Evolutionary conservation across 2,329 filamentous ascomycete genomes (phyloP).

Genomic region (Xylariaceae sp.): DNA sequence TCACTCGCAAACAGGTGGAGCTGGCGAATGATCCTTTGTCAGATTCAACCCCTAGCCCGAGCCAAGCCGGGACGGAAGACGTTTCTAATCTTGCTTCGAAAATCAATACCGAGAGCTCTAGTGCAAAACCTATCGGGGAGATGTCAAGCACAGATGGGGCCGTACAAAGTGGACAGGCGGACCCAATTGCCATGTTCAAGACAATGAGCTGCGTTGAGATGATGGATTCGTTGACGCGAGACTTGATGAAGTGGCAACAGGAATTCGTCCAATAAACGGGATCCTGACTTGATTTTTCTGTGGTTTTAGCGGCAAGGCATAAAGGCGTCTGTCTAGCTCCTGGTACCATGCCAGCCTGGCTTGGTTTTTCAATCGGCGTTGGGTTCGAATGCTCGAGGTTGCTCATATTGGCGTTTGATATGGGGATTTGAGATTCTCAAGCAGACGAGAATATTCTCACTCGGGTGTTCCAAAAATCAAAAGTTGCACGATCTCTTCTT

Average conservation of each 20-base stretch:
- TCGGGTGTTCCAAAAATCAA: neutral
- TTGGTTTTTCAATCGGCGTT: constrained; percentile 26
- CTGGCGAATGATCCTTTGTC: constrained; percentile 61
- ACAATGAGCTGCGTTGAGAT: constrained; percentile 76
- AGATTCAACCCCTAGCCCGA: constrained; percentile 37
- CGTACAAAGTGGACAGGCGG: constrained; percentile 30
- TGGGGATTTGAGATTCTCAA: constrained; percentile 2
- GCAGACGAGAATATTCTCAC: neutral
- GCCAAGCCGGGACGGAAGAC: constrained; percentile 38
- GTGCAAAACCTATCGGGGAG: constrained; percentile 18
- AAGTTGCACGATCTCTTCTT: neutral
- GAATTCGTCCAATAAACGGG: constrained; percentile 47
- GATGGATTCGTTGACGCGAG: constrained; percentile 80
- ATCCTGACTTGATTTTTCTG: constrained; percentile 7
- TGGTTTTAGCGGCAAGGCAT: constrained; percentile 9
- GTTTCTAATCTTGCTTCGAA: constrained; percentile 33
- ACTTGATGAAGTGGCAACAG: constrained; percentile 81
- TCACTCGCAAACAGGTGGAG: constrained; percentile 82
- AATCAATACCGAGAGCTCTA: constrained; percentile 34
- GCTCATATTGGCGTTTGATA: constrained; percentile 11
- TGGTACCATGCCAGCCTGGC: constrained; percentile 19
- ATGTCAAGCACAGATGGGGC: constrained; percentile 26
- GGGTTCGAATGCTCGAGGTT: constrained; percentile 7
- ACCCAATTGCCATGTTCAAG: constrained; percentile 52
- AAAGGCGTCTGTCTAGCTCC: constrained; percentile 17